These are phyloP conservation scores for Gossypium rotundifolium DNA, from an alignment of 345 rosid genomes.

Conservation along the genomic window DNA sequence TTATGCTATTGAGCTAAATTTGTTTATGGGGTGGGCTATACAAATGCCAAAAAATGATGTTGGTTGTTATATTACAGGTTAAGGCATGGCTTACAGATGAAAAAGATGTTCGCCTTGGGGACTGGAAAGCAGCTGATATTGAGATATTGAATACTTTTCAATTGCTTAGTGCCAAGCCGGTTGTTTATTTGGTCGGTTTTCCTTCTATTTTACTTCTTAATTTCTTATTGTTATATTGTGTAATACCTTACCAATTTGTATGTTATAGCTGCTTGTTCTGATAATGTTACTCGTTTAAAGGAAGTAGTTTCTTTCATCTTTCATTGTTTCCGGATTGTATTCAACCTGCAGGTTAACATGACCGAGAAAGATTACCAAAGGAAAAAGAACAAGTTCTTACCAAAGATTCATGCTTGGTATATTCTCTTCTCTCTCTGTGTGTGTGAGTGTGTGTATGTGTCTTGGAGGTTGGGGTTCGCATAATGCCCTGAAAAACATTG, in stretches of 20 bases:
- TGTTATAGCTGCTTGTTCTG: background rate
- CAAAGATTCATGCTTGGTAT: constrained; percentile 98
- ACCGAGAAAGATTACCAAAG: constrained; percentile 93
- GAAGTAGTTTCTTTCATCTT: constrained; percentile 8
- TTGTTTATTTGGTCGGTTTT: constrained; percentile 78
- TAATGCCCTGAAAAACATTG: background rate
- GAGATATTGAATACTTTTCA: constrained; percentile 93
- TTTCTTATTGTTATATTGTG: background rate
- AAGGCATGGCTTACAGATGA: constrained; percentile 78
- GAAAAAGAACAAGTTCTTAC: constrained; percentile 92
- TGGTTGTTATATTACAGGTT: constrained; percentile 40
- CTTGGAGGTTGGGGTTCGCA: background rate
- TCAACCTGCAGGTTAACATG: constrained; percentile 72
- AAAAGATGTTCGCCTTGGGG: constrained; percentile 89
- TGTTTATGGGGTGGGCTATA: background rate
- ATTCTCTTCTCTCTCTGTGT: background rate
- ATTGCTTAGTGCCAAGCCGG: constrained; percentile 93
- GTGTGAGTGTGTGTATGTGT: background rate
- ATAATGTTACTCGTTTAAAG: background rate
- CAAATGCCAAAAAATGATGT: background rate
- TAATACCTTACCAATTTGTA: background rate
- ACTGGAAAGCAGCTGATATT: constrained; percentile 94
- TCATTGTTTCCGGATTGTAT: background rate
- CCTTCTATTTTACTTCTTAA: background rate
- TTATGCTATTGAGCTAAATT: background rate